Percentiles rank a stretch among this genome's conserved stretches.
Conservation (phyloP, 2,329 filamentous ascomycete genomes). For the Colletotrichum lindemuthianum region DNA sequence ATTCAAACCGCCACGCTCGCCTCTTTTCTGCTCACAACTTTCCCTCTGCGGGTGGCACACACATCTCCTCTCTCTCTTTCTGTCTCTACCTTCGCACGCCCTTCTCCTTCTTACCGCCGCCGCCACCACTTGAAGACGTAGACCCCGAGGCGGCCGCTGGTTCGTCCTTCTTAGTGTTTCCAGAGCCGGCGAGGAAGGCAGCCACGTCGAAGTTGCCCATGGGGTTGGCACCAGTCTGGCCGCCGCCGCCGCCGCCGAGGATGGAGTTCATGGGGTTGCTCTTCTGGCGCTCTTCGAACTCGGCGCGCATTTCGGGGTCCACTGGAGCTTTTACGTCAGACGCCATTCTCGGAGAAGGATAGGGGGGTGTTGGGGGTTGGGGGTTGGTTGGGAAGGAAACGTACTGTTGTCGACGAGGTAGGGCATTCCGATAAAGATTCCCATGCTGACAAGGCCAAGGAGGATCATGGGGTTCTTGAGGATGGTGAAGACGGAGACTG, state of each 20-base stretch:
- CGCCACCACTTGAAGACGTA: slow-evolving; percentile 37
- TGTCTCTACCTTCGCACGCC: slow-evolving; percentile 49
- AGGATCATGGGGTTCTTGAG: slow-evolving; percentile 98
- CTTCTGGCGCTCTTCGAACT: slow-evolving; percentile 92
- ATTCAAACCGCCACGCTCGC: background rate
- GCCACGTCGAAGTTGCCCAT: slow-evolving; percentile 71
- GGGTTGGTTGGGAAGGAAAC: slow-evolving; percentile 47
- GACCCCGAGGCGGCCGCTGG: slow-evolving; percentile 40
- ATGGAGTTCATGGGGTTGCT: slow-evolving; percentile 72
- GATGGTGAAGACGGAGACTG: slow-evolving; percentile 82
- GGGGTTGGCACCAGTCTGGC: slow-evolving; percentile 47
- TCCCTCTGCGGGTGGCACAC: background rate
- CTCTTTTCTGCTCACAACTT: background rate
- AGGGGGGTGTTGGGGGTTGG: background rate
- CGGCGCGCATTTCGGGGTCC: slow-evolving; percentile 94
- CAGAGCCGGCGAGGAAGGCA: slow-evolving; percentile 68
- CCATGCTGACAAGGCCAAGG: slow-evolving; percentile 85
- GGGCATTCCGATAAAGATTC: slow-evolving; percentile 89
- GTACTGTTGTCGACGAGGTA: slow-evolving; percentile 95
- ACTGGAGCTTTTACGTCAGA: slow-evolving; percentile 61
- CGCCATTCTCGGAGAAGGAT: no score
- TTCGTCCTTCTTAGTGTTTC: slow-evolving; percentile 55
- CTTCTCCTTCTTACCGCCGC: slow-evolving; percentile 50
- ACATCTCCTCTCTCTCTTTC: background rate
- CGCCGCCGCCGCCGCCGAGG: slow-evolving; percentile 51